Base-by-base conservation (phyloP, 345 rosid species). In the Hevea brasiliensis region DNA sequence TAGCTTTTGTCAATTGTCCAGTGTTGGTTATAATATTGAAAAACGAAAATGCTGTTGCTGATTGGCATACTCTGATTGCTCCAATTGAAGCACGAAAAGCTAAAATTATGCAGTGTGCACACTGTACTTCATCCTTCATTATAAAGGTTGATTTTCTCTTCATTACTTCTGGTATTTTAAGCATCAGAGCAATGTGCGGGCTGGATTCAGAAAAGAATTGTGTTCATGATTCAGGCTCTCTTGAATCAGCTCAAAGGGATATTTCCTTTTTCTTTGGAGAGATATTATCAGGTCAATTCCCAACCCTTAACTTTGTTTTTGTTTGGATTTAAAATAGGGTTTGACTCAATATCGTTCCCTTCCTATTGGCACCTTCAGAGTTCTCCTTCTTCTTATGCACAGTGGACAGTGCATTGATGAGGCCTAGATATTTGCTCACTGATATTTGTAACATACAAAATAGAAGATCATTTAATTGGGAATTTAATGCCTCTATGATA, bases 151-250 rank as follows among this genome's bases (percentile, higher is more conserved):
- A 40, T 68, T 37, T 74, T 57, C 26, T 53, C 26, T 35, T 73
- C 37, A 61, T 47, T 18, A 17, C 48, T 68, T 74, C 41, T 68
- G 45, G 58, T 56, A 59, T 59, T 68, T 81, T 65, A 80, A 93
- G 96, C 80, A 82, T 93, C 63, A 85, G 96, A 82, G 97, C 96
- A 74, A 81, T 90, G 72, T 90, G 94, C 40, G 94, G 98, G 47
- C 63, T 76, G 44, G 87, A 90, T 84, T 83, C 74, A 6, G 87
- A 89, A 78, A 84, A 76, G 61, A 94, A 94, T 57, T 94, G 94
- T 68, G 88, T 91, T 58, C 96, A 89, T 72, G 96, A 97, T 71
- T 94, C 96, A 0, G 97, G 91, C 84, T 94, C 97, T 55, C 72
- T 75, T 61, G 73, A 79, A 70, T 93, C 96, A 26, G 96, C 94